Base-by-base conservation (phyloP, 805 yeast species). In the Saccharomycopsis sp. region DNA sequence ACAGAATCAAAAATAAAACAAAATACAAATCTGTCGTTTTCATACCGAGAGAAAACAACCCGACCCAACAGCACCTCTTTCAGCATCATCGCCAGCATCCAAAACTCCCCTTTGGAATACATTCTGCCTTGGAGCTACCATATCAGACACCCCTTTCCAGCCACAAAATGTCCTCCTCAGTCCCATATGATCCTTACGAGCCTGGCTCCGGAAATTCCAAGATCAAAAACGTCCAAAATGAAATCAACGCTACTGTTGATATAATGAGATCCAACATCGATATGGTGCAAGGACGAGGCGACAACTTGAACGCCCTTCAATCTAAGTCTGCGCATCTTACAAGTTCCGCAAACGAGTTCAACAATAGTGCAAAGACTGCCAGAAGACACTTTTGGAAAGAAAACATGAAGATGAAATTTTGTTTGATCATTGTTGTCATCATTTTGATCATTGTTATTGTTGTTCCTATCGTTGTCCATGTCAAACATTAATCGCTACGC, bases 351-450 rank as follows among this genome's bases (percentile, higher is more conserved):
- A 92, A 89, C 65, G 94, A 96, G 41, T 92, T 94, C 77, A 89
- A 95, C 71, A 82, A 96, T 70, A 96, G 97, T 47, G 98, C 99
- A 60, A 92, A 92, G 75, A 85, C 96, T 66, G 97, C 92, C 52
- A 88, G 99, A 75, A 92, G 91, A 73, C 96, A 91, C 70, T 92
- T 92, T 97, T 92, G 98, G 98, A 89, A 96, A 88, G 92, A 94
- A 73, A 97, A 92, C 71, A 80, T 94, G 82, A 94, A 94, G 77
- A 87, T 94, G 92, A 86, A 96, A 73, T 76, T 91, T 78, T 92
- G 98, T 73, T 74, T 89, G 58, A 85, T 91, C 60, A 83, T 86
- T 52, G 87, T 86, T 29, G 84, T 94, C 55, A 83, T 92, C 68
- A 83, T 91, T 55, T 74, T 92, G 64, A 74, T 92, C 58, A 87